phyloP scores from a whole-genome alignment of 495 filamentous ascomycete species.

The Hypoxylon fragiforme region DNA sequence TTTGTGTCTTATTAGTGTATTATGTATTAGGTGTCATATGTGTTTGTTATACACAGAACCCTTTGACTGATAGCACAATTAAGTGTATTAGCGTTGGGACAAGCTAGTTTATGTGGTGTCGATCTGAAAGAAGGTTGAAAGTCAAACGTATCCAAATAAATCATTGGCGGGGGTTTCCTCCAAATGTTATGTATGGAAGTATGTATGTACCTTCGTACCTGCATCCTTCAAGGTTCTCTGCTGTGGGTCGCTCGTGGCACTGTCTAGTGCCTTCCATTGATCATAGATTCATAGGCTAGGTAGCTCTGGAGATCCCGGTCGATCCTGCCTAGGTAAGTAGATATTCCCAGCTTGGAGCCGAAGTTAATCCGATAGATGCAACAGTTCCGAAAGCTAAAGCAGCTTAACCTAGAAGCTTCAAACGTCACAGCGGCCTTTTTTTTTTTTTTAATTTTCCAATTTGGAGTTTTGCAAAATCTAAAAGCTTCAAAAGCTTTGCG shows the following conservation, averaged over 20 bases:
- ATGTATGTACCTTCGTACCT: no score
- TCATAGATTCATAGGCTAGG: no score
- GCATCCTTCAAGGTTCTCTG: not conserved
- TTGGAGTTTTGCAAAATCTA: not conserved
- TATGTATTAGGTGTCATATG: not conserved
- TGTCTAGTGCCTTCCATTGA: conserved; percentile 8
- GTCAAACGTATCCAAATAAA: not conserved
- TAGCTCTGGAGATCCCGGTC: not conserved
- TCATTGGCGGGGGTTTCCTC: no score
- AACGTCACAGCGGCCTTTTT: conserved; percentile 3
- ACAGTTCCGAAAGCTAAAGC: not conserved
- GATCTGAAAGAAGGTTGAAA: not conserved
- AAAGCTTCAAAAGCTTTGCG: conserved; percentile 3
- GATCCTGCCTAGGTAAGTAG: not conserved
- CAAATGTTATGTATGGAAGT: no score
- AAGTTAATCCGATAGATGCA: conserved; percentile 11
- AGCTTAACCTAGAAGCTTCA: conserved; percentile 11
- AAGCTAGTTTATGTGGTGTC: not conserved
- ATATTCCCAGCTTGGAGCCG: conserved; percentile 3
- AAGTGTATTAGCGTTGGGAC: no score
- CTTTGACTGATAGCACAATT: no score
- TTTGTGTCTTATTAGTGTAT: not conserved
- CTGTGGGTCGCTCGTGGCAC: not conserved
- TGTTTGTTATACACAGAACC: no score
- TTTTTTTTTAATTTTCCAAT: not conserved